phyloP scores from a whole-genome alignment of 1,284 basidiomycete species.

The Boletus smithii region DNA sequence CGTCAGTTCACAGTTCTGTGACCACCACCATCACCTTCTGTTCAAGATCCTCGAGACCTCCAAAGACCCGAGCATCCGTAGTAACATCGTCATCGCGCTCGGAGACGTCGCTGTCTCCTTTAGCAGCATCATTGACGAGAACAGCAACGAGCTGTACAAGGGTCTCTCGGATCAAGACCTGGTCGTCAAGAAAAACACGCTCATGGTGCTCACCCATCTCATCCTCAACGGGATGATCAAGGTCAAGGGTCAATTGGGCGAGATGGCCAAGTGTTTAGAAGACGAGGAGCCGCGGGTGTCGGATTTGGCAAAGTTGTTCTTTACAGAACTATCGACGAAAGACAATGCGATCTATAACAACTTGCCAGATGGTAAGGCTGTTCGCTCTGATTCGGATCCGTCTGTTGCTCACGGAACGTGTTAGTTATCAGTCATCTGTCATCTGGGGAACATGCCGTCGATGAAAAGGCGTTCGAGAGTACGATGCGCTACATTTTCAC shows the following conservation, averaged over 20 bases:
- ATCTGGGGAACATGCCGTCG: constrained; percentile 89
- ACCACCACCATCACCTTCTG: constrained; percentile 81
- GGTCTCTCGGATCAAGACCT: constrained; percentile 85
- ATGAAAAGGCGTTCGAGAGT: constrained; percentile 88
- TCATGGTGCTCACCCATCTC: constrained; percentile 97
- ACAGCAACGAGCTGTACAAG: constrained; percentile 92
- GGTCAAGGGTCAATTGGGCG: constrained; percentile 97
- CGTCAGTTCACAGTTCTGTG: constrained; percentile 92
- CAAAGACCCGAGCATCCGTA: constrained; percentile 83
- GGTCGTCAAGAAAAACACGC: constrained; percentile 97
- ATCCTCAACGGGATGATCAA: constrained; percentile 97
- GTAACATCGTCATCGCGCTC: constrained; percentile 95
- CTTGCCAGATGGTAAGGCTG: constrained; percentile 64
- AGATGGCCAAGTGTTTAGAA: constrained; percentile 99
- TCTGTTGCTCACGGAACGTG: constrained; percentile 1
- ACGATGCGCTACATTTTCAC: constrained; percentile 96
- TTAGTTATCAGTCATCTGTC: constrained; percentile 92
- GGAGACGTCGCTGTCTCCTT: constrained; percentile 97
- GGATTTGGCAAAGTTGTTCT: constrained; percentile 96
- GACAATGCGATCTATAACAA: constrained; percentile 99
- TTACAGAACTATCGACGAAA: constrained; percentile 94
- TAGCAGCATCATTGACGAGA: constrained; percentile 95
- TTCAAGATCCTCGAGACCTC: constrained; percentile 94
- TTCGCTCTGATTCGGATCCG: neutral
- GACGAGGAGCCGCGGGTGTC: constrained; percentile 88